These are phyloP conservation scores for Trametes hirsuta DNA, from an alignment of 1,284 basidiomycete species.

Conservation along the genomic window DNA sequence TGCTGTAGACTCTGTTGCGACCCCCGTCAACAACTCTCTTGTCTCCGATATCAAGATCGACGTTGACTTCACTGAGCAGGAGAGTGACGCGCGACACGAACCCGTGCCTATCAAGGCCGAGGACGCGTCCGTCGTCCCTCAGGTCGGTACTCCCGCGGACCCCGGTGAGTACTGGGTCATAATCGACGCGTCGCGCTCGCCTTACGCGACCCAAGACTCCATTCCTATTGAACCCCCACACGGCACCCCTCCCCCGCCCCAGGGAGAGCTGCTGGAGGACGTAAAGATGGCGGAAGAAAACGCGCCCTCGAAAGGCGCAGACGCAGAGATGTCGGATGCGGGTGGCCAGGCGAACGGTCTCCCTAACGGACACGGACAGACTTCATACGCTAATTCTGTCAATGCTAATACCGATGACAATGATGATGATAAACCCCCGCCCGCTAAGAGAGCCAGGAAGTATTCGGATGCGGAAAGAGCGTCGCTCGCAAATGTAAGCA, in stretches of 20 bases:
- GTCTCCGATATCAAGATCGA: constrained; percentile 61
- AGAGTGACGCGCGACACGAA: constrained; percentile 67
- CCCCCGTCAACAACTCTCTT: constrained; percentile 54
- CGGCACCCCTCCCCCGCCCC: constrained; percentile 50
- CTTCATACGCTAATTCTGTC: constrained; percentile 46
- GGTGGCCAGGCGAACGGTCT: constrained; percentile 36
- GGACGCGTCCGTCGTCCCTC: constrained; percentile 48
- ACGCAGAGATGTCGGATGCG: constrained; percentile 55
- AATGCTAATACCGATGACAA: constrained; percentile 44
- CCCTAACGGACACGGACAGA: constrained; percentile 42
- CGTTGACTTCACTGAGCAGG: constrained; percentile 59
- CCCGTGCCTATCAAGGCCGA: constrained; percentile 51
- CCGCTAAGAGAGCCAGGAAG: constrained; percentile 66
- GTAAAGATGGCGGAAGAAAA: constrained; percentile 50
- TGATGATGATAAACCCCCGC: constrained; percentile 65
- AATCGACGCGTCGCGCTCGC: constrained; percentile 19
- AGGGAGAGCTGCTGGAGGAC: constrained; percentile 54
- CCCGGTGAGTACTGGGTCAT: constrained; percentile 43
- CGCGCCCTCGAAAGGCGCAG: constrained; percentile 35
- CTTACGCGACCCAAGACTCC: constrained; percentile 39
- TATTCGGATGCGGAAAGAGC: constrained; percentile 57
- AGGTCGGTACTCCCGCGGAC: constrained; percentile 48
- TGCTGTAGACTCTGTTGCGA: constrained; percentile 58
- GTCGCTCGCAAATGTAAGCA: constrained; percentile 66
- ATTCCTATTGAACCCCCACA: constrained; percentile 49